These are phyloP conservation scores for Linnemannia schmuckeri DNA, from an alignment of 192 early-diverging fungal species.

Conservation along the genomic window DNA sequence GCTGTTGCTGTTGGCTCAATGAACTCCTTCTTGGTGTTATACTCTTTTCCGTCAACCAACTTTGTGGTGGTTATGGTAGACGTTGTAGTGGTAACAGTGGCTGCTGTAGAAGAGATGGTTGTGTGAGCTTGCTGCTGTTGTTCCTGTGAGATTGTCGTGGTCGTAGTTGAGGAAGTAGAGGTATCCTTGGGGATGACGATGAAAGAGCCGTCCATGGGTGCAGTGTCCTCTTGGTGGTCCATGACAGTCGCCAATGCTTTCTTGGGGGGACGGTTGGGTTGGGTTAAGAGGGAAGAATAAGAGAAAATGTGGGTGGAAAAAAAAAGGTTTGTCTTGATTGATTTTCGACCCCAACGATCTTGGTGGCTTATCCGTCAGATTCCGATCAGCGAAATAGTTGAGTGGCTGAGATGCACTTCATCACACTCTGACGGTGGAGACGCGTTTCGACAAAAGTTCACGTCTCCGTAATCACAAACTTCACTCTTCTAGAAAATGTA, in stretches of 20 bases:
- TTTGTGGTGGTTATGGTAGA: not conserved
- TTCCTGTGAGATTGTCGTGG: not conserved
- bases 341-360: not conserved
- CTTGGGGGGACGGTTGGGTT: not conserved
- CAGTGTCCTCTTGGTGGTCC: conserved; percentile 10
- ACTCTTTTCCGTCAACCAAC: no score
- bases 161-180: not conserved
- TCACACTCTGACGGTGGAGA: not conserved
- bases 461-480: no score
- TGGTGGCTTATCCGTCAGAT: not conserved
- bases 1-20: not conserved
- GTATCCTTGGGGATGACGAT: conserved; percentile 22
- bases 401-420: not conserved
- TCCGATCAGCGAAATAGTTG: not conserved
- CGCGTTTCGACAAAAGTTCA: no score
- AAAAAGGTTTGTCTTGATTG: not conserved
- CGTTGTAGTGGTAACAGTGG: not conserved
- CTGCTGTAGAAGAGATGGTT: not conserved
- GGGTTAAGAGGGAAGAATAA: not conserved
- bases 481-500: no score
- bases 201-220: conserved; percentile 23
- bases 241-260: not conserved
- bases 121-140: not conserved
- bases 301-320: not conserved
- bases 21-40: not conserved